Evolutionary conservation across 2,329 filamentous ascomycete species (phyloP).

Genomic region (Aspergillus amoenus): DNA sequence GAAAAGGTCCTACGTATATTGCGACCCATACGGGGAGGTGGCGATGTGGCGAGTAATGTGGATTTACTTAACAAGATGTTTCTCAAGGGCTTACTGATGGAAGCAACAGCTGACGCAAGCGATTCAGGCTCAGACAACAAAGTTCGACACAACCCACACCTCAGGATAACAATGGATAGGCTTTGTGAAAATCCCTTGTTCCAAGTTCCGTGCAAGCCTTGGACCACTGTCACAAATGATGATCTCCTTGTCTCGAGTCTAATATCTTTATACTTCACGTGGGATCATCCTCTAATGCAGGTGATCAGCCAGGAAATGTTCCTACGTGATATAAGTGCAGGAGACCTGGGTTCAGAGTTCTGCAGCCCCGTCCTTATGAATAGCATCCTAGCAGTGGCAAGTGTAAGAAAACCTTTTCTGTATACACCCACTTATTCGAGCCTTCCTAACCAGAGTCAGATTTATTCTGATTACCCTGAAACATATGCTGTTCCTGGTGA

Average conservation of each 20-base stretch:
- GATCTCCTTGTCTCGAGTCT: slow-evolving; percentile 74
- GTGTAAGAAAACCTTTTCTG: slow-evolving; percentile 25
- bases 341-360: slow-evolving; percentile 59
- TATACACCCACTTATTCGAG: not conserved
- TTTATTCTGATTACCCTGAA: slow-evolving; percentile 37
- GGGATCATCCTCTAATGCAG: slow-evolving; percentile 85
- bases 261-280: slow-evolving; percentile 89
- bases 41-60: slow-evolving; percentile 28
- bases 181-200: slow-evolving; percentile 37
- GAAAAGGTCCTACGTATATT: slow-evolving; percentile 25
- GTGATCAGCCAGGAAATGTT: slow-evolving; percentile 77
- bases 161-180: slow-evolving; percentile 30
- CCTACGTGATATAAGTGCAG: slow-evolving; percentile 50
- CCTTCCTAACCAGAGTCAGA: slow-evolving; percentile 21
- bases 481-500: slow-evolving; percentile 29
- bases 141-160: slow-evolving; percentile 14
- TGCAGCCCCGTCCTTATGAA: slow-evolving; percentile 86
- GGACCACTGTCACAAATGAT: slow-evolving; percentile 79
- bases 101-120: slow-evolving; percentile 17
- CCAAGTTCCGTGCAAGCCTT: slow-evolving; percentile 46
- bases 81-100: slow-evolving; percentile 16
- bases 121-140: slow-evolving; percentile 19
- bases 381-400: slow-evolving; percentile 68
- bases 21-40: slow-evolving; percentile 28
- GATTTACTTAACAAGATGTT: not conserved